Base-by-base conservation (phyloP, 2,329 filamentous ascomycete genomes). In the Cercospora zeina region DNA sequence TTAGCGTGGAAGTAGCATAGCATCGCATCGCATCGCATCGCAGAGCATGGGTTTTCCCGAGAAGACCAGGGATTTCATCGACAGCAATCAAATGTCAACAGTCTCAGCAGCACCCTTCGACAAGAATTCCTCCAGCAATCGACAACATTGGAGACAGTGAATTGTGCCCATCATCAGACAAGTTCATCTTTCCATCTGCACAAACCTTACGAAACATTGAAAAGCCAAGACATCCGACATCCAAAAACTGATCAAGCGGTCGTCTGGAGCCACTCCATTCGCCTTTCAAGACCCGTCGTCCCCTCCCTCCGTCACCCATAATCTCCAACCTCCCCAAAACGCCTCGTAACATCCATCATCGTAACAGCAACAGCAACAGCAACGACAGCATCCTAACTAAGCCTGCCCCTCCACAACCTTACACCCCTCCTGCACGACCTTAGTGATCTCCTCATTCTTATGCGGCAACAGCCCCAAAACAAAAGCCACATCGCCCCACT, bases 401-500 rank as follows among this genome's bases (percentile, higher is more conserved):
- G 61, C 61, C 24, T 58, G 30, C 3, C 61, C 62, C 66, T 81
- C 79, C 7, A 82, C 77, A 61, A 81, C 74, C 69, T 80, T 81
- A 78, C 91, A 95, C 0, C 91, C 91, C 64, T 90, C 90, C 0
- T 83, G 78, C 16, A 96, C 82, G 62, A 88, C 74, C 80, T 92
- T 95, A 62, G 84, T 82, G 61, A 96, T 96, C 50, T 96, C 91
- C 72, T 96, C 91, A 70, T 93, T 93, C 81, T 95, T 96, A 75
- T 99, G 95, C 72, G 92, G 93, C 61, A 99, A 78, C 63, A 97
- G 78, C 2, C 91, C 91, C 63, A 99, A 79, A 2, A 93, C 93
- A 79, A 92, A 99, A 0, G 93, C 91, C 47, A 97, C 93, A 77
- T 99, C 95, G 73, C 93, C 96, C 95, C 95, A 99, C 75, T 97